A percentile compares a stretch with the other conserved stretches of the same genome.
phyloP scores from a whole-genome alignment of 257 asterid species.

The Fraxinus excelsior region DNA sequence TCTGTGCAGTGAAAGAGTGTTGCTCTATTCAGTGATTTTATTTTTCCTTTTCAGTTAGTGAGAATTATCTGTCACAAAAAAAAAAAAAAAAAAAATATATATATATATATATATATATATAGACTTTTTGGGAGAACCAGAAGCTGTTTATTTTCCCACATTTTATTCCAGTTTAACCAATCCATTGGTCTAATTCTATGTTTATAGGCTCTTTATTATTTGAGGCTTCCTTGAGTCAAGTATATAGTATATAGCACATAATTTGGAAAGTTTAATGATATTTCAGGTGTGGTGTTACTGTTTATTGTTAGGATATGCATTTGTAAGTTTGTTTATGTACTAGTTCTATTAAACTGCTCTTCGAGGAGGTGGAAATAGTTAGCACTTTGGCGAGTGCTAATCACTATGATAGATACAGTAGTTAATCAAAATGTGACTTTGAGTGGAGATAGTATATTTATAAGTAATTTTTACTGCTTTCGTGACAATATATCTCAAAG shows the following conservation, averaged over 20 bases:
- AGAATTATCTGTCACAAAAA: not conserved
- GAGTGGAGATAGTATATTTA: constrained; percentile 3
- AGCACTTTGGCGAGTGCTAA: not conserved
- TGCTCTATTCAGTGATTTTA: not conserved
- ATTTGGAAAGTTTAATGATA: constrained; percentile 3
- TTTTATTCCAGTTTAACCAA: not conserved
- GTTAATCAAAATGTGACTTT: not conserved
- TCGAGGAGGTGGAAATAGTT: constrained; percentile 4
- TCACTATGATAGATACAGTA: not conserved
- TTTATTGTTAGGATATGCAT: not conserved
- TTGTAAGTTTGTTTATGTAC: not conserved
- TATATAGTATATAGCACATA: not conserved
- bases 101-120: no score
- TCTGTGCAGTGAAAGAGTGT: not conserved
- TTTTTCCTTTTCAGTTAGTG: not conserved
- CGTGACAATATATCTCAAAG: not conserved
- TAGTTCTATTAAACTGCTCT: constrained; percentile 3
- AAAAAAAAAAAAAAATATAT: not conserved
- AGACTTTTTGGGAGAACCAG: constrained; percentile 11
- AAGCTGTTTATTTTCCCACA: not conserved
- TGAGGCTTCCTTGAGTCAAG: not conserved
- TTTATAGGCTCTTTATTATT: not conserved
- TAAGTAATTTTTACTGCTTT: constrained; percentile 10
- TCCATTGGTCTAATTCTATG: not conserved
- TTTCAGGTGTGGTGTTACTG: not conserved